Evolutionary conservation across 2,329 filamentous ascomycete species (phyloP), one percentile per base, ranked within the genome.

Genomic region (Stenocarpella maydis): DNA sequence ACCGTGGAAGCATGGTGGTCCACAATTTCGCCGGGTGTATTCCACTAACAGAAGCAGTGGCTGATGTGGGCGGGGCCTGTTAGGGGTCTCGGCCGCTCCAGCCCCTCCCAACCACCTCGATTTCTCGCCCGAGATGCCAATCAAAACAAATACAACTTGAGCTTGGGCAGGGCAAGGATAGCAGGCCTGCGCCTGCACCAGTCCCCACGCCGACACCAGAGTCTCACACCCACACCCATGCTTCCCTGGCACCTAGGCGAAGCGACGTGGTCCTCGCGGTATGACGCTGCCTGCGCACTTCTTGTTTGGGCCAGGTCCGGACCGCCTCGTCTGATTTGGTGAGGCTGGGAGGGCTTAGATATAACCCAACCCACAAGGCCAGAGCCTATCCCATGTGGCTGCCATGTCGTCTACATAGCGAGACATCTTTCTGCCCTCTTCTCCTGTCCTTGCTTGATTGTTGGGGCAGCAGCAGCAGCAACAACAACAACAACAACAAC

Each of bases 71-170:
- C 39, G 3, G 39, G 7, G 1, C 19, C 28, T 34, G 43, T 45
- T 52, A 53, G 49, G 45, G 49, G 50, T 34, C 64, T 31, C 37
- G 34, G 47, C 49, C 9, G 15, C 21, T 53, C 47, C 47, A 52
- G 47, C 47, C 49, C 24, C 24, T 55, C 64, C 64, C 64, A 67
- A 67, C 64, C 64, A 67, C 64, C 52, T 31, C 21, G n/a, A 55
- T 49, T 67, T 67, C n/a, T 21, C 5, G 6, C 47, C 49, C 31
- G 45, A 37, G n/a, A 41, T 43, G 53, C 65, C 65, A 67, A 67
- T 67, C 65, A 67, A 49, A 50, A 58, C 65, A 67, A 63, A 63
- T 8, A 49, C 58, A 28, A 34, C 50, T 4, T 34, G 41, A 34
- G 39, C 28, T 55, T 21, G 21, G 19, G 34, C 64, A 43, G 64